These are phyloP conservation scores for Aspergillus coremiiformis DNA, from an alignment of 495 filamentous ascomycete genomes.

Conservation along the genomic window DNA sequence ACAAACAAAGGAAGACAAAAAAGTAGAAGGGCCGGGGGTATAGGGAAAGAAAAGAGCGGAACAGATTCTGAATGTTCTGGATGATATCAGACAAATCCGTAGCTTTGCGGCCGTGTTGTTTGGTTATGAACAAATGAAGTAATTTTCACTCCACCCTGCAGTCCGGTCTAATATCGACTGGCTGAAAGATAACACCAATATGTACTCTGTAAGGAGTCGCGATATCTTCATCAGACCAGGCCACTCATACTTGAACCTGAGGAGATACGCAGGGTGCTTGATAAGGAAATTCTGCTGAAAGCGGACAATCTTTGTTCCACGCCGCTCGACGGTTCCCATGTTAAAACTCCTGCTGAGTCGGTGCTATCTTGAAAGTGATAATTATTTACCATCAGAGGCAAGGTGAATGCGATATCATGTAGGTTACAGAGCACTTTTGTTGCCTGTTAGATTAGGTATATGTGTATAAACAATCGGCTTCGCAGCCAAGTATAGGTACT, in stretches of 20 bases:
- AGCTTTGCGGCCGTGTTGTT: not conserved
- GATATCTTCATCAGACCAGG: not conserved
- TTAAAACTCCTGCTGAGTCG: too few species aligned
- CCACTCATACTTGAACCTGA: not conserved
- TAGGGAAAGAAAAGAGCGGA: not conserved
- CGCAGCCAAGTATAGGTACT: slow-evolving; percentile 18
- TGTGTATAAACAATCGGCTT: slow-evolving; percentile 21
- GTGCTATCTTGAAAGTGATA: too few species aligned
- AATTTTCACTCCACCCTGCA: not conserved
- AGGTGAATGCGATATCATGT: not conserved
- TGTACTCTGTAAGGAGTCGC: not conserved
- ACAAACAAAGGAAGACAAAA: not conserved
- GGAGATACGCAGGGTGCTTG: not conserved
- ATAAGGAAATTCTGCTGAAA: slow-evolving; percentile 31
- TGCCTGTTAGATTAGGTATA: slow-evolving; percentile 11
- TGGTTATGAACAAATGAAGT: not conserved
- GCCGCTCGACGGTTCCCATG: not conserved
- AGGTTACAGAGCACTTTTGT: not conserved
- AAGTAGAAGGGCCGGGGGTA: too few species aligned
- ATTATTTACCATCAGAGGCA: not conserved
- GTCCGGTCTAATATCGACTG: not conserved
- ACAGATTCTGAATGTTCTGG: not conserved
- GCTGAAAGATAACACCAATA: not conserved
- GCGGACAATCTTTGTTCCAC: slow-evolving; percentile 28
- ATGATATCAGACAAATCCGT: not conserved